Evolutionary conservation across 2,329 filamentous ascomycete species (phyloP).

Genomic region (Exophiala mesophila): DNA sequence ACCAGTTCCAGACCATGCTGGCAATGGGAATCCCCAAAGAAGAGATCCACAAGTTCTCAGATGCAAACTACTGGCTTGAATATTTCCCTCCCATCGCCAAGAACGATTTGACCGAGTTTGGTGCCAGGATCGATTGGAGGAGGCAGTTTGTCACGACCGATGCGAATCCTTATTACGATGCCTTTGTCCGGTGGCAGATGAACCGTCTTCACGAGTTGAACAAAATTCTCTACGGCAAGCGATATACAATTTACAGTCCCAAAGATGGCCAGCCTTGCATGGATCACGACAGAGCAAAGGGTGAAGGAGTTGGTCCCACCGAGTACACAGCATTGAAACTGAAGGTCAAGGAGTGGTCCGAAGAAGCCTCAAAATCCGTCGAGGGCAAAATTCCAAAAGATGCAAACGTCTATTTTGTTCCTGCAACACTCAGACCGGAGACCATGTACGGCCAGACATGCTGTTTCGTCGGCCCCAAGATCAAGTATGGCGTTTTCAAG

Average conservation of each 20-base stretch:
- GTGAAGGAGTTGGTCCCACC: slow-evolving; percentile 78
- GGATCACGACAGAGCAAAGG: slow-evolving; percentile 77
- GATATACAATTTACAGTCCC: slow-evolving; percentile 88
- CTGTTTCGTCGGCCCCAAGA: slow-evolving; percentile 88
- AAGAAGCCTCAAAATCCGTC: slow-evolving; percentile 65
- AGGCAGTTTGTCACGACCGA: slow-evolving; percentile 91
- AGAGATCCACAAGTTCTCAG: slow-evolving; percentile 89
- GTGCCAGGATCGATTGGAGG: slow-evolving; percentile 87
- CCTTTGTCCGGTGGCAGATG: slow-evolving; percentile 80
- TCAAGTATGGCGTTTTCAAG: slow-evolving; percentile 83
- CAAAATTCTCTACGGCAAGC: slow-evolving; percentile 58
- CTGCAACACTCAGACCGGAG: slow-evolving; percentile 88
- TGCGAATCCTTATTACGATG: slow-evolving; percentile 93
- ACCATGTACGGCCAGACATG: slow-evolving; percentile 99
- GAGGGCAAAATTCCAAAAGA: slow-evolving; percentile 72
- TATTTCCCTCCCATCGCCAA: slow-evolving; percentile 82
- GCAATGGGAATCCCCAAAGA: slow-evolving; percentile 79
- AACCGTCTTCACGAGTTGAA: slow-evolving; percentile 27
- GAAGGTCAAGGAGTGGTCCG: slow-evolving; percentile 83
- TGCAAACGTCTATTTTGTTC: slow-evolving; percentile 80
- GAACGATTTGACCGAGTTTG: slow-evolving; percentile 75
- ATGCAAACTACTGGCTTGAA: slow-evolving; percentile 86
- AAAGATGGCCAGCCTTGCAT: slow-evolving; percentile 86
- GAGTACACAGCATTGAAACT: slow-evolving; percentile 93
- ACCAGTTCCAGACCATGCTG: slow-evolving; percentile 93